Evolutionary conservation across 1,284 basidiomycete genomes (phyloP).

Genomic region (Melampsora americana): DNA sequence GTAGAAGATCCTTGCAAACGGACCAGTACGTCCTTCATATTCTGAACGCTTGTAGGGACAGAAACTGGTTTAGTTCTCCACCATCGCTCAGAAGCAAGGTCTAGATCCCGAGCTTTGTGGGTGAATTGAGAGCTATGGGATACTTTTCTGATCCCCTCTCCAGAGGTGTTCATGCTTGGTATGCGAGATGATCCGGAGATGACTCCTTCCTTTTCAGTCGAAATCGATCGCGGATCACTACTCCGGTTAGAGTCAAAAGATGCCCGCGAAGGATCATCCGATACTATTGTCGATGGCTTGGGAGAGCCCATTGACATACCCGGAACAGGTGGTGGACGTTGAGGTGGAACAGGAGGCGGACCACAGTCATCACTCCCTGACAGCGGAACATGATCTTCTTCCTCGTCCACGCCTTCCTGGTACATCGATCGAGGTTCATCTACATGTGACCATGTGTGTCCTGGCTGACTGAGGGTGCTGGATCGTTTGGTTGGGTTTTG

Average conservation of each 20-base stretch:
- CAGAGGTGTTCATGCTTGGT: not conserved
- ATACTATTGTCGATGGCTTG: not conserved
- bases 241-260: not conserved
- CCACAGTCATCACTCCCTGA: not conserved
- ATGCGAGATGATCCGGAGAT: not conserved
- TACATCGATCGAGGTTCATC: constrained; percentile 8
- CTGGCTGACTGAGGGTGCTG: constrained; percentile 19
- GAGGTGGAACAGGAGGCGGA: constrained; percentile 8
- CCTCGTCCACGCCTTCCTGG: not conserved
- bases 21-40: constrained; percentile 22
- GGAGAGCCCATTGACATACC: not conserved
- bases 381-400: not conserved
- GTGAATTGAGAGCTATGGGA: constrained; percentile 6
- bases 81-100: constrained; percentile 40
- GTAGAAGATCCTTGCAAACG: constrained; percentile 37
- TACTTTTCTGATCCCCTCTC: constrained; percentile 6
- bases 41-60: constrained; percentile 20
- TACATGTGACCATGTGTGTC: constrained; percentile 4
- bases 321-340: not conserved
- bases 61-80: constrained; percentile 27
- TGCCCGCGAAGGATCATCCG: not conserved
- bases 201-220: not conserved
- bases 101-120: constrained; percentile 39
- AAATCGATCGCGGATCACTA: not conserved
- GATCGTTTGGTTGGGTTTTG: constrained; percentile 14